Evolutionary conservation across 2,329 filamentous ascomycete species (phyloP), one percentile per base, ranked within the genome.

Genomic region (Pseudogymnoascus sp.): DNA sequence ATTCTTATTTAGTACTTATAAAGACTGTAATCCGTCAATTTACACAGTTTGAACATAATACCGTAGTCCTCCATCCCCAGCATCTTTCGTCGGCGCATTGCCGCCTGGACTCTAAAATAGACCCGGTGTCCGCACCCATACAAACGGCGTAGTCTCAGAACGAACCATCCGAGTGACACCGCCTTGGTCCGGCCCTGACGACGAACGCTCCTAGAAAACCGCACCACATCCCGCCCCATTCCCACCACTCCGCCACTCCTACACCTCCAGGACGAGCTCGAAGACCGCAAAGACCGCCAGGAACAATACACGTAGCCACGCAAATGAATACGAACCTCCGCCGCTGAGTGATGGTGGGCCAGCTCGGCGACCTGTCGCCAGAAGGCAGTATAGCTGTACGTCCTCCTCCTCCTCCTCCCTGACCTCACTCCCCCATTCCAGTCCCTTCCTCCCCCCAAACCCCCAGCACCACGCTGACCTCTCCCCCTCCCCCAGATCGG

Each of bases 301-400:
- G 48, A 33, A 55, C 1, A 9, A 5, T 4, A 55, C n/a, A 33
- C 29, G 33, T 33, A 55, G 27, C 27, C 5, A 55, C 29, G 48
- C 48, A 55, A 55, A 55, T 55, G 48, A 55, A 55, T 55, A 55
- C 48, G 9, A 33, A 18, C 48, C 48, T 33, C 48, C 5, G 5
- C 48, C 62, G 64, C 67, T 64, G 58, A 70, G 71, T 52, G 33
- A 48, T 72, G 66, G 91, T 91, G 88, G 86, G 85, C 75, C 81
- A 84, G 72, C 80, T 90, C 73, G 86, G 87, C 79, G 87, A 86
- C 76, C 80, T 92, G 77, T 91, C 89, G 76, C 87, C 89, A 67
- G 85, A 84, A 74, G 88, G 87, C 78, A 90, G 85, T 74, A 86
- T 92, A 76, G 87, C 86, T 76, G 88, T 90, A 80, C 67, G 86